Conservation (phyloP, 1,284 basidiomycete genomes). For the Ceratobasidium sp. region DNA sequence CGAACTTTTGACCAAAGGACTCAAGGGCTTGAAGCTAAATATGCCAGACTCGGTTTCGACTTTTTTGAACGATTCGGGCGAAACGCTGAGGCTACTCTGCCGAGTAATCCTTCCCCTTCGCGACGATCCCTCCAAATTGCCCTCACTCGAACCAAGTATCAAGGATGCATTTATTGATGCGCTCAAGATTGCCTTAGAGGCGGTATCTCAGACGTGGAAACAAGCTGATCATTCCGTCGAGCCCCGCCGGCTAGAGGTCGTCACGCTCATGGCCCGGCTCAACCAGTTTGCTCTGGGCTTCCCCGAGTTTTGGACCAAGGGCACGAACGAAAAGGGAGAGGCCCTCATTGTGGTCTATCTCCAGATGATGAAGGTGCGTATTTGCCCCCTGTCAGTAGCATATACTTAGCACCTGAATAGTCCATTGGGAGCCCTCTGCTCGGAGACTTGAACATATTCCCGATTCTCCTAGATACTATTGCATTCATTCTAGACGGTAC, state of each 20-base stretch:
- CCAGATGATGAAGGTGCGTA: constrained; percentile 63
- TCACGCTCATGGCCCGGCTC: constrained; percentile 61
- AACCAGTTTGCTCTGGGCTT: constrained; percentile 76
- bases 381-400: neutral
- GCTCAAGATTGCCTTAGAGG: constrained; percentile 58
- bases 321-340: constrained; percentile 57
- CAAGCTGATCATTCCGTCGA: constrained; percentile 48
- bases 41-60: constrained; percentile 46
- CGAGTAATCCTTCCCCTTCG: constrained; percentile 70
- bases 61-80: constrained; percentile 63
- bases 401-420: constrained; percentile 44
- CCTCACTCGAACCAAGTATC: constrained; percentile 50
- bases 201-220: constrained; percentile 51
- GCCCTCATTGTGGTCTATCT: constrained; percentile 58
- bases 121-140: constrained; percentile 54
- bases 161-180: constrained; percentile 62
- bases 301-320: constrained; percentile 62
- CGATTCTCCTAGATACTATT: constrained; percentile 72
- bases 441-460: constrained; percentile 62
- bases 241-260: constrained; percentile 46
- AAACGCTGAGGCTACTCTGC: constrained; percentile 71
- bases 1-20: constrained; percentile 64
- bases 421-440: constrained; percentile 60
- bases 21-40: constrained; percentile 51
- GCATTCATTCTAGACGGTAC: constrained; percentile 75